Base-by-base conservation (phyloP, 192 early-diverging fungal species). In the Allomyces macrogynus region DNA sequence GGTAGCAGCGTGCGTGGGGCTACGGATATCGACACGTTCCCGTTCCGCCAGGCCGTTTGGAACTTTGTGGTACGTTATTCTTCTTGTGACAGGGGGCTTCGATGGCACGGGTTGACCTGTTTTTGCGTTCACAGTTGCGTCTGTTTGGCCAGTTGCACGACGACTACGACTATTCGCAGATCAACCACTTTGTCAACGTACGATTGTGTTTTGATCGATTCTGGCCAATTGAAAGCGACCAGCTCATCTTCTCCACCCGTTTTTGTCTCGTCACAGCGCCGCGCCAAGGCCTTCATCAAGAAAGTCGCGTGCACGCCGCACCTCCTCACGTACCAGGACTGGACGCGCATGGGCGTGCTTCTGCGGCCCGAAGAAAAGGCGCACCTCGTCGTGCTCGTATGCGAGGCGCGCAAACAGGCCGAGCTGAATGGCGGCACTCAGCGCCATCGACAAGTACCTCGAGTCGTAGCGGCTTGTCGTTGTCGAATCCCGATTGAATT, bases 361-460 rank as follows among this genome's bases (percentile, higher is more conserved):
- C 65, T 82, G 18, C 67, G 79, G 54, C 73, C 75, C 9, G 81
- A 82, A 70, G 81, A 82, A 62, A 78, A 80, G 64, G 80, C 79
- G 61, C 81, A 80, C 61, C 67, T 82, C 32, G 79, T 77, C 44
- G 64, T 82, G 16, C 69, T 82, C 63, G 70, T 77, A 10, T 72
- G 74, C 42, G 75, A 80, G 64, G 79, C 81, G 5, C 72, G 74
- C 61, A 82, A 80, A 63, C 78, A 80, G 25, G 79, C 79, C 60
- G 70, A 78, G 44, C 63, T 82, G 16, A n/a, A 68, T 80, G 32
- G 80, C 79, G 65, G 78, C 75, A 11, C 71, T 82, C 16, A 57
- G 49, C 12, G 49, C 49, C 3, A 57, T 57, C 49, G 49, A 20
- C 49, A 57, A 57, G 49, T 57, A 57, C 20, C 16, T 57, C 20